Evolutionary conservation across 2,329 filamentous ascomycete species (phyloP), one percentile per base, ranked within the genome.

Genomic region (Epichloe baconii): DNA sequence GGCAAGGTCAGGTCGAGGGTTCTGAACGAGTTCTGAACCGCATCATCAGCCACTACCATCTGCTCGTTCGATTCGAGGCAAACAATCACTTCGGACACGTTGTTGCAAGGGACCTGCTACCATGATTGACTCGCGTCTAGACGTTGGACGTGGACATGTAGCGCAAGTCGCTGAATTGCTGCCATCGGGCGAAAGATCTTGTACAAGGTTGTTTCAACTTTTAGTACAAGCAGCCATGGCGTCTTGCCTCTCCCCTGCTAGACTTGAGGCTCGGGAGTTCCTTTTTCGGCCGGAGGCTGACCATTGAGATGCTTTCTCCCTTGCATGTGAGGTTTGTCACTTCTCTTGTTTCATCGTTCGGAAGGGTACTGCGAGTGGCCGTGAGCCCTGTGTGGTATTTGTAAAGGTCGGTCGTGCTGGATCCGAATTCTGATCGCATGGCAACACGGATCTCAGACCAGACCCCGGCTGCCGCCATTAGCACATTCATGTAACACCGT

Each of bases 261-360:
- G 21, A 23, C 35, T 46, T 42, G n/a, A 46, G 42, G 45, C 42
- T n/a, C 15, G 46, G 19, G 36, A 4, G 21, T 52, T 52, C 38
- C 38, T 52, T 52, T 47, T 44, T 47, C 31, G 35, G 12, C 7
- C 31, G 37, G 44, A 41, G 45, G 35, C 34, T 45, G 35, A 46
- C 51, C 47, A 47, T 26, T 40, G 14, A 48, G 21, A 34, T 12
- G 42, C 42, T 42, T 21, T 40, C 50, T 53, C 51, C 51, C 51
- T 53, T 50, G 51, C 51, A 31, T 53, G 10, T 19, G 37, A 43
- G 15, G 37, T 19, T 21, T n/a, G 7, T n/a, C 36, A 17, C 17
- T 37, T 19, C 40, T 34, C 23, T 31, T 15, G 14, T 14, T n/a
- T 17, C 34, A 15, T 36, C 34, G 17, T 31, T 31, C 31, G 31